Evolutionary conservation across 257 asterid species (phyloP).

Genomic region (Primulina tabacum): DNA sequence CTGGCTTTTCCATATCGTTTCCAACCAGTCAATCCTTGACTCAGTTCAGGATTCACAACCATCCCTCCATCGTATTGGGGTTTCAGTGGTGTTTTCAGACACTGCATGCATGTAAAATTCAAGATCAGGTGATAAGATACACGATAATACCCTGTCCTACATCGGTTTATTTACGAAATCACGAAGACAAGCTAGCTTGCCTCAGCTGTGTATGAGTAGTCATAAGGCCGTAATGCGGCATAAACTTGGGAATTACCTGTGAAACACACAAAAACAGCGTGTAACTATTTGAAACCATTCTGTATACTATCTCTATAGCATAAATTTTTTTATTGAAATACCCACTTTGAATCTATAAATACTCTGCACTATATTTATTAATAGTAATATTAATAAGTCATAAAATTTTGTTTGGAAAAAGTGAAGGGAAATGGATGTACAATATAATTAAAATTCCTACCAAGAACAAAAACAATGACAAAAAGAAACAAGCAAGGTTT

Average conservation of each 20-base stretch:
- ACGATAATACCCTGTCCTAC: too few relatives aligned
- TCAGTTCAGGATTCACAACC: slow-evolving; percentile 30
- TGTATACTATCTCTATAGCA: too few relatives aligned
- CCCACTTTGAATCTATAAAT: too few relatives aligned
- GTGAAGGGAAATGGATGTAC: neutral
- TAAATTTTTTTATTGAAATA: too few relatives aligned
- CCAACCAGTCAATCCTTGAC: slow-evolving; percentile 33
- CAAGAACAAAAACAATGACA: neutral
- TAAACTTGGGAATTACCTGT: neutral
- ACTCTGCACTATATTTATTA: too few relatives aligned
- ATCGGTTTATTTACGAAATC: neutral
- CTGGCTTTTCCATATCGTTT: slow-evolving; percentile 14
- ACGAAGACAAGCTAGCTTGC: slow-evolving; percentile 21
- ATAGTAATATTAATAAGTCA: too few relatives aligned
- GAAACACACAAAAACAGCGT: too few relatives aligned
- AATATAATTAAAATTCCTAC: neutral
- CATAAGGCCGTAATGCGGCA: neutral
- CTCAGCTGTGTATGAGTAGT: slow-evolving; percentile 14
- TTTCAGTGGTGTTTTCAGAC: slow-evolving; percentile 32
- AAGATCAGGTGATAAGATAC: too few relatives aligned
- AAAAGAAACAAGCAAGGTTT: neutral
- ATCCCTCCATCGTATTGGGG: slow-evolving; percentile 43
- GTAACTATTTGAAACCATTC: too few relatives aligned
- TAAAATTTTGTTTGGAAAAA: too few relatives aligned
- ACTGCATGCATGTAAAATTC: slow-evolving; percentile 16